A percentile compares a stretch with the other conserved stretches of the same genome.
Conservation (phyloP, 176 grass and related monocot genomes). For the Dendrocalamus sinicus region DNA sequence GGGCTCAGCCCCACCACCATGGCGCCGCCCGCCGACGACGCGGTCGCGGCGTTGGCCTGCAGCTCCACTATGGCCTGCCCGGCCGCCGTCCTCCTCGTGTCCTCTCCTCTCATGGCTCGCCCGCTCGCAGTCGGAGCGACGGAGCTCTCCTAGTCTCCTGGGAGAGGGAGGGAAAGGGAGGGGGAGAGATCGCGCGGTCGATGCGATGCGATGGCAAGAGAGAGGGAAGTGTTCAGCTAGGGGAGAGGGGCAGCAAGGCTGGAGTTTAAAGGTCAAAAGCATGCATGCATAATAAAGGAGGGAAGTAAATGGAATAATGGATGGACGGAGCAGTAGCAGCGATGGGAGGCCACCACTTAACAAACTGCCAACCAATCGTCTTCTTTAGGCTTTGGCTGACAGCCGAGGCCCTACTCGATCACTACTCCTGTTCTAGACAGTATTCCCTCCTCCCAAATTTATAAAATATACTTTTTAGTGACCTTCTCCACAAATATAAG, state of each 20-base stretch:
- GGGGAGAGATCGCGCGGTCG: constrained; percentile 10
- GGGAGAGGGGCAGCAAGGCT: constrained; percentile 25
- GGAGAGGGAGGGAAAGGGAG: constrained; percentile 1
- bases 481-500: too few species aligned
- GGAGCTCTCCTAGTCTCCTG: not conserved
- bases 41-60: constrained; percentile 65
- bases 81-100: constrained; percentile 42
- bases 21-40: constrained; percentile 42
- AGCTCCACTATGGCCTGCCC: constrained; percentile 80
- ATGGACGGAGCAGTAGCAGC: constrained; percentile 54
- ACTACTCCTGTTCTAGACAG: not conserved
- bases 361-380: constrained; percentile 38
- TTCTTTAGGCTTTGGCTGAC: not conserved
- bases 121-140: not conserved
- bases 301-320: constrained; percentile 59
- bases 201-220: constrained; percentile 13
- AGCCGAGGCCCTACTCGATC: not conserved
- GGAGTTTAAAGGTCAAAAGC: constrained; percentile 55
- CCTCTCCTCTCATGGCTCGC: constrained; percentile 47
- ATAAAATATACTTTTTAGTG: too few species aligned
- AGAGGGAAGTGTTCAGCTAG: not conserved
- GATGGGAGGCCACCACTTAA: constrained; percentile 33
- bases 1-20: constrained; percentile 79
- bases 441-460: too few species aligned
- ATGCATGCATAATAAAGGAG: constrained; percentile 55